phyloP scores from a whole-genome alignment of 2,329 filamentous ascomycete species.

The Tricladium varicosporioides region DNA sequence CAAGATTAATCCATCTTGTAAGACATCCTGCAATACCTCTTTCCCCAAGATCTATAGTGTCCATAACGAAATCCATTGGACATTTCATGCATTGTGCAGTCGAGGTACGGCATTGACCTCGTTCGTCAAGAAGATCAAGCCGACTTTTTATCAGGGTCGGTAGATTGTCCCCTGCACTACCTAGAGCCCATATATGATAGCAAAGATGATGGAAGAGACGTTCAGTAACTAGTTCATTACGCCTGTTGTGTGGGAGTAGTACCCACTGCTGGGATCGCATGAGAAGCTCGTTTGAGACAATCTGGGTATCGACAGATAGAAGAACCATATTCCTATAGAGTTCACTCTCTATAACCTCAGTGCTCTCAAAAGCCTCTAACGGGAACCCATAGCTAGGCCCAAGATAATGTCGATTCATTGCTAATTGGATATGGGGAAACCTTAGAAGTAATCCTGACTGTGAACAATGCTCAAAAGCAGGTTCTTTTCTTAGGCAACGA shows the following conservation, averaged over 20 bases:
- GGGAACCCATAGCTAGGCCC: constrained; percentile 15
- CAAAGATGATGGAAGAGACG: background rate
- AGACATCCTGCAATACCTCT: background rate
- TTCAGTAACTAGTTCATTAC: background rate
- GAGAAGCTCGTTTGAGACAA: constrained; percentile 2
- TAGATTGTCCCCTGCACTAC: background rate
- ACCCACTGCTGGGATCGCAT: constrained; percentile 3
- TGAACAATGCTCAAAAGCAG: constrained; percentile 4
- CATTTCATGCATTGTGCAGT: background rate
- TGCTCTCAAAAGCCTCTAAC: constrained; percentile 13
- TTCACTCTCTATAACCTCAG: constrained; percentile 9
- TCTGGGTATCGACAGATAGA: constrained; percentile 1
- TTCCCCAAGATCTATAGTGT: constrained; percentile 4
- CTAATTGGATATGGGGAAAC: constrained; percentile 21
- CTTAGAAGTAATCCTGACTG: constrained; percentile 9
- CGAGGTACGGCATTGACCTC: background rate
- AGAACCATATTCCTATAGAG: constrained; percentile 3
- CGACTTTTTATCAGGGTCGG: constrained; percentile 1
- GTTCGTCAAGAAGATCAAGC: background rate
- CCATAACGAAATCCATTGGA: constrained; percentile 1
- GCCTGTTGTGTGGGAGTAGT: constrained; percentile 3
- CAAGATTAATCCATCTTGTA: constrained; percentile 16
- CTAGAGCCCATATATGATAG: background rate
- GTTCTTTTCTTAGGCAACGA: background rate
- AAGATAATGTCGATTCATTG: constrained; percentile 15